A percentile compares a stretch with the other conserved stretches of the same genome.
Evolutionary conservation across 768 basidiomycete species (phyloP).

Genomic region (Chlorophyllum brunneum): DNA sequence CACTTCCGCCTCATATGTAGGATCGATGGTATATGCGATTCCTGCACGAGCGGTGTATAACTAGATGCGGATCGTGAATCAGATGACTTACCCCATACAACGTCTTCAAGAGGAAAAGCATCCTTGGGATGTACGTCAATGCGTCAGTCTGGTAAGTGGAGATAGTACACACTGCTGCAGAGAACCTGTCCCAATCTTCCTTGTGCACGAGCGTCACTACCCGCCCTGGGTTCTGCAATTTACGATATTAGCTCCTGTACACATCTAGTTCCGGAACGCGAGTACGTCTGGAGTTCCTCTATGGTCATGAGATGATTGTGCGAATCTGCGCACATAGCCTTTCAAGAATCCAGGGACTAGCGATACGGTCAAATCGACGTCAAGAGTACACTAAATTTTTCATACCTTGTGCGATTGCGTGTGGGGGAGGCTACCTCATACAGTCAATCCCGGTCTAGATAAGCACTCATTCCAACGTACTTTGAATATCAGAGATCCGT

Average conservation of each 20-base stretch:
- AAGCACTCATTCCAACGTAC: constrained; percentile 29
- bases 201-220: constrained; percentile 90
- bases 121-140: constrained; percentile 37
- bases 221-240: constrained; percentile 67
- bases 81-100: constrained; percentile 71
- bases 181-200: constrained; percentile 81
- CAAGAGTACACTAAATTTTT: neutral
- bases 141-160: no score
- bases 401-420: constrained; percentile 64
- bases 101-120: constrained; percentile 65
- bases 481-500: constrained; percentile 93
- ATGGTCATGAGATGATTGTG: constrained; percentile 91
- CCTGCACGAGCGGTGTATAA: constrained; percentile 36
- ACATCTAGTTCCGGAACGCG: neutral
- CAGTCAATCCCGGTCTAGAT: neutral
- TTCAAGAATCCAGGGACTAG: constrained; percentile 81
- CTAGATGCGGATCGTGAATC: neutral
- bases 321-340: constrained; percentile 87
- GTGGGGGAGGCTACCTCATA: constrained; percentile 68
- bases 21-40: constrained; percentile 85
- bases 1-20: constrained; percentile 68
- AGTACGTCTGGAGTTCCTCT: constrained; percentile 80
- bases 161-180: constrained; percentile 47
- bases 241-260: neutral
- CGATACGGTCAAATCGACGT: neutral